phyloP scores from a whole-genome alignment of 176 grass and related monocot genomes.

The Oryza officinalis region DNA sequence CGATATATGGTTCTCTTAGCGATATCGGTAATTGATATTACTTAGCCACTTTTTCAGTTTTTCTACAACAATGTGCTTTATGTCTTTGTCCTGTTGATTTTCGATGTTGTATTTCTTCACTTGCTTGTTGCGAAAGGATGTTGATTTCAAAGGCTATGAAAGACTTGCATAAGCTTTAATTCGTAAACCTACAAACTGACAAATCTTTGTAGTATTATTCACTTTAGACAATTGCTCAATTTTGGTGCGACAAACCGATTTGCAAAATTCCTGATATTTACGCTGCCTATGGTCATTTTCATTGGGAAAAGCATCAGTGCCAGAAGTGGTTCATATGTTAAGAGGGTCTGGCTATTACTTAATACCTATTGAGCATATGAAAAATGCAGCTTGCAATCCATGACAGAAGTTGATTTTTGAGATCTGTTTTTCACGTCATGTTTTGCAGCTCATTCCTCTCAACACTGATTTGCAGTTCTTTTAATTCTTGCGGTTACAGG shows the following conservation, averaged over 20 bases:
- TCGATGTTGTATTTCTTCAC: background rate
- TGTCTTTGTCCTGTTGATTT: conserved; percentile 7
- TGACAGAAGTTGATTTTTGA: background rate
- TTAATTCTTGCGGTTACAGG: conserved; percentile 43
- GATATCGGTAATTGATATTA: conserved; percentile 65
- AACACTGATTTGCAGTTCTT: background rate
- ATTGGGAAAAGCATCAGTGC: background rate
- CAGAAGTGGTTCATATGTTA: background rate
- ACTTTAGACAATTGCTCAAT: background rate
- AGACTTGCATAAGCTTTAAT: conserved; percentile 2
- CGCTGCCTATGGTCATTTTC: conserved; percentile 18
- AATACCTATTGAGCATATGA: background rate
- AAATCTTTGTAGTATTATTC: conserved; percentile 1
- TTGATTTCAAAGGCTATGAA: conserved; percentile 4
- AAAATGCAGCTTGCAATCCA: background rate
- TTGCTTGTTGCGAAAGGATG: background rate
- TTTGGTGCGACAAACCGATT: background rate
- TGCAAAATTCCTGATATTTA: conserved; percentile 1
- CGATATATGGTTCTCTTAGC: conserved; percentile 69
- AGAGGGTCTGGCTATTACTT: background rate
- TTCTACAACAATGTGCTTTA: background rate
- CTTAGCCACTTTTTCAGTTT: background rate
- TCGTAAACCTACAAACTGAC: background rate
- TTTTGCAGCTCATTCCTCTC: background rate
- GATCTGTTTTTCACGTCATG: background rate